phyloP scores from a whole-genome alignment of 1,284 basidiomycete species.

The Phellinidium pouzarii region DNA sequence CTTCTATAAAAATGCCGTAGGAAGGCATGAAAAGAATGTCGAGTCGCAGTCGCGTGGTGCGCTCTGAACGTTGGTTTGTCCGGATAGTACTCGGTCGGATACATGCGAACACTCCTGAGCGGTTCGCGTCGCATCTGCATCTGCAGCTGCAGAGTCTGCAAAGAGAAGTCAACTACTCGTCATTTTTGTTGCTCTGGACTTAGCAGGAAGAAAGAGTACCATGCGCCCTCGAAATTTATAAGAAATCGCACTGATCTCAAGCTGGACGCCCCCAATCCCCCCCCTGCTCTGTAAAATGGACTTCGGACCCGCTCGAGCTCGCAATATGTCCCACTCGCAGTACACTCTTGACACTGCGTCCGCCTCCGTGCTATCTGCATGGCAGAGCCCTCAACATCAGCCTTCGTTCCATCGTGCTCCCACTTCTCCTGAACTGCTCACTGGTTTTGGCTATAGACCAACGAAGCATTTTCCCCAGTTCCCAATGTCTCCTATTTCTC shows the following conservation, averaged over 20 bases:
- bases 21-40: neutral
- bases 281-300: neutral
- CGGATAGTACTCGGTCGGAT: constrained; percentile 10
- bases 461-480: neutral
- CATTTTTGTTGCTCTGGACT: neutral
- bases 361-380: constrained; percentile 4
- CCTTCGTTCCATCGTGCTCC: neutral
- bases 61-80: neutral
- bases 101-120: neutral
- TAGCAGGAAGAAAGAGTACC: neutral
- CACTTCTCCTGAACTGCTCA: neutral
- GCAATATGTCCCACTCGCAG: neutral
- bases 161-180: neutral
- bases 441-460: neutral
- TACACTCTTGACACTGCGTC: neutral
- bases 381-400: constrained; percentile 8
- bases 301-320: neutral
- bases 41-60: neutral
- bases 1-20: neutral
- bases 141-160: neutral
- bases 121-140: too few species aligned
- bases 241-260: neutral
- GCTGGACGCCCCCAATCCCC: neutral
- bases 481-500: neutral
- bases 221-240: neutral